phyloP scores from a whole-genome alignment of 495 filamentous ascomycete species.

The Bathelium albidoporum region DNA sequence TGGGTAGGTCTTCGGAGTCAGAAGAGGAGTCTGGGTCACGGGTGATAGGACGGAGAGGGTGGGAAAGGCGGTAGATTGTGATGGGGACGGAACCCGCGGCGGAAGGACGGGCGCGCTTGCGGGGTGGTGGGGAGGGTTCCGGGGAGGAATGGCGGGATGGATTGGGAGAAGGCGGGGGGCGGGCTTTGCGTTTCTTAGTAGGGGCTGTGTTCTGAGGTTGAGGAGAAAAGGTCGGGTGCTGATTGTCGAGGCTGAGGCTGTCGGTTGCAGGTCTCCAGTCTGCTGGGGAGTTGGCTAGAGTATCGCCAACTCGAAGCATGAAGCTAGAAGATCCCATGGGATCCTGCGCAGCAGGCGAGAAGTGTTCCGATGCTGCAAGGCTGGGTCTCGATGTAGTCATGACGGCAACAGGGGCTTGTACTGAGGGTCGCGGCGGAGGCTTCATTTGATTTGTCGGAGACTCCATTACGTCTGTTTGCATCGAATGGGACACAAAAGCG shows the following conservation, averaged over 20 bases:
- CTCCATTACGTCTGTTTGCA: neutral
- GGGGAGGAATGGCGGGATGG: neutral
- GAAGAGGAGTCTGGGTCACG: neutral
- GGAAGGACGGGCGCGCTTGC: neutral
- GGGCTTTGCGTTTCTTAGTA: neutral
- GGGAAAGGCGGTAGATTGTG: conserved; percentile 7
- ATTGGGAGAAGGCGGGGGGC: neutral
- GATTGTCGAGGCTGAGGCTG: neutral
- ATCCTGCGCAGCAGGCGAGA: neutral
- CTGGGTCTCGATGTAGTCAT: neutral
- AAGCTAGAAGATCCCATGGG: neutral
- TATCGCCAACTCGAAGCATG: neutral
- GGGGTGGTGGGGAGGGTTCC: neutral
- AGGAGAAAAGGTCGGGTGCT: neutral
- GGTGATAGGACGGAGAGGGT: neutral
- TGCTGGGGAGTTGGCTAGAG: neutral
- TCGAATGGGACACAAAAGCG: neutral
- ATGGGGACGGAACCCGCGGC: neutral
- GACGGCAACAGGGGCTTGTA: neutral
- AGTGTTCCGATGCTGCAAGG: neutral
- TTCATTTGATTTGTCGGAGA: neutral
- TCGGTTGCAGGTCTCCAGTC: neutral
- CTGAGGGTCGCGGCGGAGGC: neutral
- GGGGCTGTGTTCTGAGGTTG: neutral
- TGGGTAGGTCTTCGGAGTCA: neutral